Evolutionary conservation across 1,284 basidiomycete species (phyloP), one percentile per base, ranked within the genome.

Genomic region (Pyrrhoderma lamaoense): DNA sequence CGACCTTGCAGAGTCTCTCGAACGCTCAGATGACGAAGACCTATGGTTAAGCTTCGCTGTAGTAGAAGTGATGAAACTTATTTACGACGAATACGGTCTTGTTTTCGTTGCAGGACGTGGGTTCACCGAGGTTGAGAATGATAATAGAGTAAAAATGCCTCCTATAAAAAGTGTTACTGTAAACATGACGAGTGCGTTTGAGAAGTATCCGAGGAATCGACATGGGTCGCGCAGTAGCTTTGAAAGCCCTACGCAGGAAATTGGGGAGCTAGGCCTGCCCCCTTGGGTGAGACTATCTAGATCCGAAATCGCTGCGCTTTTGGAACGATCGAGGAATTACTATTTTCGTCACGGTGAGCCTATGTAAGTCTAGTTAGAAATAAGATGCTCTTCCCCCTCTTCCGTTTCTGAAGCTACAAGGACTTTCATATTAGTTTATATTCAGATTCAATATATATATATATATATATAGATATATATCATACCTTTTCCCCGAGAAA

Each of bases 21-120:
- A 63, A 52, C 63, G 63, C 34, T 67, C 71, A 3, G 48, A 60
- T 1, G 69, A 69, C 38, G 74, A 77, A 46, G 78, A 83, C 42
- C 81, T 85, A 57, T 80, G 81, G 73, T 70, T 83, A 13, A 69
- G 72, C 0, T 80, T 71, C 67, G 75, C 79, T n/a, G 82, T 85
- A 2, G 77, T 83, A 60, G 75, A 80, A 54, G 67, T 77, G 14
- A 59, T 87, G 22, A 65, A 67, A 36, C 61, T 77, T 21, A 62
- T 70, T 35, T 38, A 42, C 34, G 22, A 46, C 22, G 52, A 54
- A 11, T 43, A 52, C 31, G 51, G 45, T 8, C 45, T 52, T 31
- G 19, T 3, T 13, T 34, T 22, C 23, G 51, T 45, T 22, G 9
- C 27, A 11, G 35, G 45, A 1, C 16, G 22, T 11, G 49, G 49